Conservation (phyloP, 352 stramenopile genomes). For the Blastocystis sp. region DNA sequence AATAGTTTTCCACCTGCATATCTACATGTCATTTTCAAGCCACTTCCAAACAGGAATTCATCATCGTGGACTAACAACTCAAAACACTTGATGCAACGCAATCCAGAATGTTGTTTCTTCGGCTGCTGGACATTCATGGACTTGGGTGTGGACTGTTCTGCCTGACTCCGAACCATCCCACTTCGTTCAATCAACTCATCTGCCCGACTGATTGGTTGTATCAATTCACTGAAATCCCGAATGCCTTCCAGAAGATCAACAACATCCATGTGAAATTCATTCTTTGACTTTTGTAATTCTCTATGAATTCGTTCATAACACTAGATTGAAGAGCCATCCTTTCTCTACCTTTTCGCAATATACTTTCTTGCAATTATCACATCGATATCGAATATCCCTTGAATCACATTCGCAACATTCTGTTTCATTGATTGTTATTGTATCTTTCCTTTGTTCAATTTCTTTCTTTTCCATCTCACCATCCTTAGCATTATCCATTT, state of each 20-base stretch:
- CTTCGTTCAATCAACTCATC: neutral
- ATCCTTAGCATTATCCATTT: neutral
- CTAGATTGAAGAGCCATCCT: neutral
- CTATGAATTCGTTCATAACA: neutral
- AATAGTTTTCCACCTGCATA: constrained; percentile 18
- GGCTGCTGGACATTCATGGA: neutral
- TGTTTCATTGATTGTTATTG: neutral
- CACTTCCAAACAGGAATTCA: constrained; percentile 15
- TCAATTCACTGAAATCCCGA: neutral
- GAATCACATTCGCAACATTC: neutral
- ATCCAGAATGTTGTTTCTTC: constrained; percentile 11
- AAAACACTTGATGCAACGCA: constrained; percentile 57
- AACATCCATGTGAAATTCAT: neutral
- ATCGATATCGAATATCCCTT: neutral
- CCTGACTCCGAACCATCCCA: neutral
- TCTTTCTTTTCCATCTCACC: neutral
- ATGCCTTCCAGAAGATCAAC: constrained; percentile 8
- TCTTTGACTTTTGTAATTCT: constrained; percentile 4
- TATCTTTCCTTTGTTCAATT: neutral
- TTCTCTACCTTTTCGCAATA: neutral
- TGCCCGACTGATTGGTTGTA: neutral
- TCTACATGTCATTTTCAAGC: neutral
- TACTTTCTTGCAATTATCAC: neutral
- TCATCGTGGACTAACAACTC: constrained; percentile 53
- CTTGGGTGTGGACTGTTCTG: neutral